Evolutionary conservation across 2,329 filamentous ascomycete species (phyloP).

Genomic region (Penicillium sp.): DNA sequence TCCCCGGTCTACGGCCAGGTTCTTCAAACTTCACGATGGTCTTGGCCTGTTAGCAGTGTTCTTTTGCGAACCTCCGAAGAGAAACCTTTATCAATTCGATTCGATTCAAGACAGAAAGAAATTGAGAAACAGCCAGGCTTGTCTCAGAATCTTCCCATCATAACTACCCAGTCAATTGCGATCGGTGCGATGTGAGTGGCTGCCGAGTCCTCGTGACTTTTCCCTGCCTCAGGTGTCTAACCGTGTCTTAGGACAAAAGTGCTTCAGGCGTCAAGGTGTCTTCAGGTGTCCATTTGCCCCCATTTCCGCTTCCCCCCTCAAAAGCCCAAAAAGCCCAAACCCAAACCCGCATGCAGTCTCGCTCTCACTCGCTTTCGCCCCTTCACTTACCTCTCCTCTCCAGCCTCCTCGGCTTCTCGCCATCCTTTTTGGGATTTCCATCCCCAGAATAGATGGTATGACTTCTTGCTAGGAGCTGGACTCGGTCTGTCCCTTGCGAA

Average conservation of each 20-base stretch:
- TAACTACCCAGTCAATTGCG: not conserved
- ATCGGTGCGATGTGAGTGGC: not conserved
- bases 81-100: too few relatives aligned
- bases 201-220: constrained; percentile 7
- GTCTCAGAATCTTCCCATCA: not conserved
- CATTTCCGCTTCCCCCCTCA: not conserved
- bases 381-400: not conserved
- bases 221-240: not conserved
- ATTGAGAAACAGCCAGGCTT: not conserved
- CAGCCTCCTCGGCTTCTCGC: not conserved
- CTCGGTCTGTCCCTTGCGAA: not conserved
- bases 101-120: not conserved
- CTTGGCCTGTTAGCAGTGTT: too few relatives aligned
- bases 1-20: not conserved
- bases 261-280: not conserved
- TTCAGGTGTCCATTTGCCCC: not conserved
- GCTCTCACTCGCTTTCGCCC: not conserved
- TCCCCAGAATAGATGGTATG: constrained; percentile 1
- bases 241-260: not conserved
- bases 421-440: not conserved
- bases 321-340: not conserved
- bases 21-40: not conserved
- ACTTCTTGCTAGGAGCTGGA: not conserved
- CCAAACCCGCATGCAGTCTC: constrained; percentile 8
- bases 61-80: too few relatives aligned